Evolutionary conservation across 176 grass and related monocot genomes (phyloP).

Genomic region (Bolboschoenus planiculmis): DNA sequence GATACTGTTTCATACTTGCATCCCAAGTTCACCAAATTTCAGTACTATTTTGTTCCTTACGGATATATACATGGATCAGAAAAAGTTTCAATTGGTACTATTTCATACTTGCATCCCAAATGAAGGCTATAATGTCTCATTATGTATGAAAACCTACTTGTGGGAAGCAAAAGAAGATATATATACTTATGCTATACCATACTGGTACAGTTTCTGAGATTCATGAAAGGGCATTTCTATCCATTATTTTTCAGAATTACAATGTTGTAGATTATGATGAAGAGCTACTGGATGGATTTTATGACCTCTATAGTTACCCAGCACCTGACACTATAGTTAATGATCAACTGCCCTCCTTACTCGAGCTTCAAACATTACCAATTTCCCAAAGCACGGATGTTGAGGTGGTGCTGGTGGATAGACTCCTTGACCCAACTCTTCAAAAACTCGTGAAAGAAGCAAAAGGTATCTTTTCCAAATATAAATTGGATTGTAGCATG

Average conservation of each 20-base stretch:
- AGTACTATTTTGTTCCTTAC: background rate
- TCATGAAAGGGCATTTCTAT: constrained; percentile 8
- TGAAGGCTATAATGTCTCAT: background rate
- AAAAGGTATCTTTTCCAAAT: constrained; percentile 25
- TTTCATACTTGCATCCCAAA: background rate
- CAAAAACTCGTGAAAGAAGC: constrained; percentile 54
- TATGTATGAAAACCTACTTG: background rate
- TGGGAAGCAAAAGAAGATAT: background rate
- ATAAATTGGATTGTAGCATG: constrained; percentile 37
- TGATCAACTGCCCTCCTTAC: constrained; percentile 57
- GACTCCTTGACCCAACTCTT: constrained; percentile 40
- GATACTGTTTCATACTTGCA: background rate
- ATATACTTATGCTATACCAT: background rate
- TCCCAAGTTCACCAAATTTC: background rate
- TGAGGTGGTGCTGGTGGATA: constrained; percentile 55
- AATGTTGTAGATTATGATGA: constrained; percentile 90
- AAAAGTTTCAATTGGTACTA: background rate
- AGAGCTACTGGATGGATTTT: constrained; percentile 67
- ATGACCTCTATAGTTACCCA: constrained; percentile 59
- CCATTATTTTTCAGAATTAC: constrained; percentile 41
- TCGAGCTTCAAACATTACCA: constrained; percentile 32
- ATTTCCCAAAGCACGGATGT: constrained; percentile 16
- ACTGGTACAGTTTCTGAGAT: background rate
- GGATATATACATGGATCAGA: background rate
- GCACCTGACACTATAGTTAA: constrained; percentile 34